These are phyloP conservation scores for Paracoccidioides brasiliensis DNA, from an alignment of 2,329 filamentous ascomycete genomes.

Conservation along the genomic window DNA sequence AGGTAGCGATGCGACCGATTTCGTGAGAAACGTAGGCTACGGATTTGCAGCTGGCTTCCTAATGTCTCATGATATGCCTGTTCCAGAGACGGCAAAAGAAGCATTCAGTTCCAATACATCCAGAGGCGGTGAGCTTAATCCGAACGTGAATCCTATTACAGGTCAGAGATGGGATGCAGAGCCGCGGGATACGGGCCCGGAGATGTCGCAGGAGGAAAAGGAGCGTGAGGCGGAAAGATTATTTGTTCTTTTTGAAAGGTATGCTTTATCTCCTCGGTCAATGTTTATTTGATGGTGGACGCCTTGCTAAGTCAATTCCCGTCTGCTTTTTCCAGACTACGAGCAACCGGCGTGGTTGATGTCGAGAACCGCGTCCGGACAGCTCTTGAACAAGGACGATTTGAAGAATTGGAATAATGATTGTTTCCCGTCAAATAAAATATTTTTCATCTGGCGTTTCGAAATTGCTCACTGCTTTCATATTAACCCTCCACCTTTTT, in stretches of 20 bases:
- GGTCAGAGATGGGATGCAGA: constrained; percentile 67
- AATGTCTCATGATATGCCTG: constrained; percentile 65
- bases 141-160: constrained; percentile 66
- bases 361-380: constrained; percentile 67
- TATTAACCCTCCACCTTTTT: background rate
- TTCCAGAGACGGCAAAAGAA: constrained; percentile 55
- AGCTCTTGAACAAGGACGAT: constrained; percentile 54
- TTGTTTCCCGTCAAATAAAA: background rate
- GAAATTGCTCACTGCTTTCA: background rate
- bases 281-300: background rate
- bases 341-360: constrained; percentile 60
- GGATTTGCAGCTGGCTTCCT: constrained; percentile 87
- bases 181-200: constrained; percentile 43
- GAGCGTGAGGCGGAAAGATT: constrained; percentile 79
- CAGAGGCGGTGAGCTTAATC: constrained; percentile 19
- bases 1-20: constrained; percentile 61
- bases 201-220: constrained; percentile 87
- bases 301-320: background rate
- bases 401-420: constrained; percentile 52
- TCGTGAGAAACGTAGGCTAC: constrained; percentile 87
- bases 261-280: constrained; percentile 12
- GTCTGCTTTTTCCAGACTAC: constrained; percentile 37
- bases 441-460: background rate
- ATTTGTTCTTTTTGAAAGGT: constrained; percentile 85
- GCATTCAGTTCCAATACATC: constrained; percentile 31